These are phyloP conservation scores for Leishmania guyanensis DNA, from an alignment of 208 protist genomes.

Conservation along the genomic window DNA sequence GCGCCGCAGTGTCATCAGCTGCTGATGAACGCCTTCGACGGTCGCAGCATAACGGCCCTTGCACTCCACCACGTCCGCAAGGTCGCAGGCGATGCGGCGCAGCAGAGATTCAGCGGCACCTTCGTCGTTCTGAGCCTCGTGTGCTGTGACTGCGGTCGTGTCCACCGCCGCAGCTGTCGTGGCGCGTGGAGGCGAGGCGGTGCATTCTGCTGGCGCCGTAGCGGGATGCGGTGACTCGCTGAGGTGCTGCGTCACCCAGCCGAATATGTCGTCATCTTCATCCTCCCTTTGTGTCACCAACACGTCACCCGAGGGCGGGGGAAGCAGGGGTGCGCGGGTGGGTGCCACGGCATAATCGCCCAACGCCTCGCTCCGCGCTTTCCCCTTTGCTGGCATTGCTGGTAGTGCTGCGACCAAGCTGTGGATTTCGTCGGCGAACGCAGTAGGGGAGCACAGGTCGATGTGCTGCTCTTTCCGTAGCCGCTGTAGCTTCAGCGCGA, in stretches of 20 bases:
- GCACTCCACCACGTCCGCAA: slow-evolving; percentile 21
- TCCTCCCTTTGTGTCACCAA: neutral
- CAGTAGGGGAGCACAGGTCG: slow-evolving; percentile 5
- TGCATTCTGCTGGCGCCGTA: neutral
- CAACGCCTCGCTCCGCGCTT: neutral
- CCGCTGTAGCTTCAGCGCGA: slow-evolving; percentile 24
- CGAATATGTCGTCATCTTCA: slow-evolving; percentile 19
- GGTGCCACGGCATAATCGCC: neutral
- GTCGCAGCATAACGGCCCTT: neutral
- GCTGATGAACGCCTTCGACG: slow-evolving; percentile 16
- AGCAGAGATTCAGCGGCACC: neutral
- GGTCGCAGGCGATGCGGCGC: slow-evolving; percentile 3
- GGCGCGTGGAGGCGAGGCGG: neutral
- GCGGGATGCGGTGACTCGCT: neutral
- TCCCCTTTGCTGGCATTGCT: neutral
- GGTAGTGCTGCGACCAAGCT: neutral
- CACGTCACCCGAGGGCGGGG: neutral
- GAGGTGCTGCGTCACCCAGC: slow-evolving; percentile 19
- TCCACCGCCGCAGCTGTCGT: neutral
- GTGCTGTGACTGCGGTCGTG: neutral
- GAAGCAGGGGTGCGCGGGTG: neutral
- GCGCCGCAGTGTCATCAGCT: slow-evolving; percentile 12
- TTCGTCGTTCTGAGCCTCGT: neutral
- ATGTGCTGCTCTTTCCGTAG: slow-evolving; percentile 15
- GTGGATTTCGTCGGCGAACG: slow-evolving; percentile 1